Conservation (phyloP, 176 grass and related monocot species). For the Oryza glumipatula region DNA sequence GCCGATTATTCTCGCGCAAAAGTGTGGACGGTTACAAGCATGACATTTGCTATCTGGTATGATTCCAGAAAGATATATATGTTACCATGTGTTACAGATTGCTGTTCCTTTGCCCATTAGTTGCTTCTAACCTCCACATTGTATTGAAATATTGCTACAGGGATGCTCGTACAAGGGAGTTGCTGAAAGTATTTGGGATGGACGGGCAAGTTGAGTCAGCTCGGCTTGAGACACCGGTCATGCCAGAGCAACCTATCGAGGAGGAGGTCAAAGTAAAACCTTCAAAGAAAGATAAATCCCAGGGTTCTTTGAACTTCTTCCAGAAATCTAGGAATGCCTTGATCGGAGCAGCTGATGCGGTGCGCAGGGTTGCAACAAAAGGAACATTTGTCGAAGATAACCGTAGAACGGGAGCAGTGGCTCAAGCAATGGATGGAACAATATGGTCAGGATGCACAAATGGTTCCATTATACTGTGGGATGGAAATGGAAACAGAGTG, state of each 20-base stretch:
- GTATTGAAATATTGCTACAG: constrained; percentile 43
- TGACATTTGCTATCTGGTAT: constrained; percentile 93
- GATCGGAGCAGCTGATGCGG: constrained; percentile 87
- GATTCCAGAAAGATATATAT: background rate
- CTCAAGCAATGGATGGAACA: constrained; percentile 64
- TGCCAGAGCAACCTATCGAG: constrained; percentile 73
- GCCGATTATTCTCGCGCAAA: constrained; percentile 71
- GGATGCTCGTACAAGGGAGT: constrained; percentile 92
- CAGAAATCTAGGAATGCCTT: constrained; percentile 93
- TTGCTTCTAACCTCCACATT: constrained; percentile 7
- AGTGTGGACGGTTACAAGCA: constrained; percentile 81
- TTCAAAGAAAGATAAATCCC: constrained; percentile 88
- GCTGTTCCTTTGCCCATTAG: background rate
- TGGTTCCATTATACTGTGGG: constrained; percentile 86
- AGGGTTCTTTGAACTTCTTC: constrained; percentile 87
- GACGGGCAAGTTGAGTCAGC: constrained; percentile 78
- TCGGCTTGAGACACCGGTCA: constrained; percentile 52
- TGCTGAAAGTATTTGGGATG: constrained; percentile 90
- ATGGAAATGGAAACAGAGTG: constrained; percentile 69
- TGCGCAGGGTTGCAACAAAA: constrained; percentile 87
- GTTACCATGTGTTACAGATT: background rate
- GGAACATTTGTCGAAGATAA: constrained; percentile 88
- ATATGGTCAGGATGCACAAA: constrained; percentile 97
- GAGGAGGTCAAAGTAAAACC: constrained; percentile 86
- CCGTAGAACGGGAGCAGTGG: constrained; percentile 75